These are phyloP conservation scores for Fusarium sp. DNA, from an alignment of 2,329 filamentous ascomycete species.

Conservation along the genomic window DNA sequence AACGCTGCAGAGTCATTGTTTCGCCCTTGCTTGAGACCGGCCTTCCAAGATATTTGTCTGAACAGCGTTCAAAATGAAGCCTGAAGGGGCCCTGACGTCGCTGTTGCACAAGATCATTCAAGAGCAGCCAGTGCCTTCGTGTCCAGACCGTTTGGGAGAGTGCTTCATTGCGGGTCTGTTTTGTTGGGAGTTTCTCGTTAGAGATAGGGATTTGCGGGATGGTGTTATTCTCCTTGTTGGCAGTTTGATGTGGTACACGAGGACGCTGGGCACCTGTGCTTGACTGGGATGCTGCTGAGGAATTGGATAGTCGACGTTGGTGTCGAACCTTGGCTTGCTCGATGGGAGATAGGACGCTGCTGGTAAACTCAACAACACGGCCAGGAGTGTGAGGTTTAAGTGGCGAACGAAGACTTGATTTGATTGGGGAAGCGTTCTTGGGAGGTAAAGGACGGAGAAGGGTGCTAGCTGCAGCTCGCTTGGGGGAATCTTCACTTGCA, in stretches of 20 bases:
- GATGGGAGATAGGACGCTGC: conserved; percentile 58
- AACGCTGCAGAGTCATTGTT: conserved; percentile 59
- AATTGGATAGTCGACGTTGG: conserved; percentile 43
- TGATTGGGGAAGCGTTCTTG: conserved; percentile 63
- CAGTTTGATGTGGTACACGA: conserved; percentile 17
- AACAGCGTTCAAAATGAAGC: conserved; percentile 40
- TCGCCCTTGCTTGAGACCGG: conserved; percentile 58
- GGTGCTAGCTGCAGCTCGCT: conserved; percentile 47
- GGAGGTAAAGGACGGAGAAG: conserved; percentile 60
- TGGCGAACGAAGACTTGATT: conserved; percentile 66
- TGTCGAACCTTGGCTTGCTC: conserved; percentile 51
- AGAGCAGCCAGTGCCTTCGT: conserved; percentile 61
- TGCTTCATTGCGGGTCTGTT: conserved; percentile 22
- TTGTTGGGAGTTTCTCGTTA: conserved; percentile 41
- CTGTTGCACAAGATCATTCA: conserved; percentile 62
- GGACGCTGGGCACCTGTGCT: conserved; percentile 20
- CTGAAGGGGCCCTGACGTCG: conserved; percentile 54
- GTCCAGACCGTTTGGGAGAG: conserved; percentile 59
- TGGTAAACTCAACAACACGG: conserved; percentile 66
- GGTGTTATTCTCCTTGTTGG: conserved; percentile 49
- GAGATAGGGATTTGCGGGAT: conserved; percentile 41
- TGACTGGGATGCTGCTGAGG: conserved; percentile 28
- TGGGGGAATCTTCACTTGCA: conserved; percentile 50
- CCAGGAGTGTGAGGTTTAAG: conserved; percentile 67
- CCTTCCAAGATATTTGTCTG: conserved; percentile 57